Evolutionary conservation across 2,329 filamentous ascomycete species (phyloP).

Genomic region (Fusarium nisikadoi): DNA sequence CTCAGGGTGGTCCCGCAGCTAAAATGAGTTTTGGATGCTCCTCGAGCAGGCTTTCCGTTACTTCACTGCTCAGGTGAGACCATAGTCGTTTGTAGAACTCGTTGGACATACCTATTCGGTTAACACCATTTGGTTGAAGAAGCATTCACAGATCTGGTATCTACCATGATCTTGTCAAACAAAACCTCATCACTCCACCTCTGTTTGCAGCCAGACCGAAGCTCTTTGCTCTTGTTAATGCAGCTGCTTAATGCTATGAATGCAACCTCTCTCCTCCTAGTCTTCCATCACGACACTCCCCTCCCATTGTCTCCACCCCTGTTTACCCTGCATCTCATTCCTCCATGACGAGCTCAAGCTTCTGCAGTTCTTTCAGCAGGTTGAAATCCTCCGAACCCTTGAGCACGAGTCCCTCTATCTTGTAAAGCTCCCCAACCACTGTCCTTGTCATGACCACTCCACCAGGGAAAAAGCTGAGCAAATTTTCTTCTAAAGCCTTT

Average conservation of each 20-base stretch:
- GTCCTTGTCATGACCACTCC: background rate
- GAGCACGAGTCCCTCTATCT: background rate
- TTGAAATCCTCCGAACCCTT: background rate
- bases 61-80: background rate
- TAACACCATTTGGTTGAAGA: fast-evolving
- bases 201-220: fast-evolving
- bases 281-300: background rate
- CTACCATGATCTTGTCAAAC: fast-evolving
- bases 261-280: background rate
- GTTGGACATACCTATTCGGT: fast-evolving
- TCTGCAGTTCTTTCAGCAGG: background rate
- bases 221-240: fast-evolving
- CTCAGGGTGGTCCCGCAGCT: fast-evolving
- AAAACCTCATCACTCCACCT: fast-evolving
- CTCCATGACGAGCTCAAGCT: background rate
- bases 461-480: background rate
- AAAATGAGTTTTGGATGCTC: fast-evolving
- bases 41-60: background rate
- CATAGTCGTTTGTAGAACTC: fast-evolving
- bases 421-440: background rate
- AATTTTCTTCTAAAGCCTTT: too few relatives aligned
- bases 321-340: background rate
- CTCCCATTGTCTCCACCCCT: background rate
- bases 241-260: background rate
- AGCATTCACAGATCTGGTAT: background rate